phyloP scores from a whole-genome alignment of 1,139 yeast species.

The Suhomyces ambrosiae region DNA sequence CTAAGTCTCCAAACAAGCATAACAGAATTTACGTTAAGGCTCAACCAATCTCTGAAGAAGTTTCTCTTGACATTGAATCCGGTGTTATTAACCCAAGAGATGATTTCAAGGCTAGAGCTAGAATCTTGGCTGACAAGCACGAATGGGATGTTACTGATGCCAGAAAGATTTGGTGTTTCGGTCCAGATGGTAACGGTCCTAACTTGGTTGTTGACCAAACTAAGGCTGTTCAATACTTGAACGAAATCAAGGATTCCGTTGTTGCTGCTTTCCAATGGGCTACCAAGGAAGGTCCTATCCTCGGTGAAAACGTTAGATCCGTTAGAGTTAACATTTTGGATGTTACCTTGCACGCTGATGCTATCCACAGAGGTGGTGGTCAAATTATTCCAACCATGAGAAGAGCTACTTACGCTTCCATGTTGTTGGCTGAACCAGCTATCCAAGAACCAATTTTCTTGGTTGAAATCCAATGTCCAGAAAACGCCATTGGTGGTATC shows the following conservation, averaged over 20 bases:
- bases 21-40: constrained; percentile 99
- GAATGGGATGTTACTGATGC: constrained; percentile 99
- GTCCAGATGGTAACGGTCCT: constrained; percentile 99
- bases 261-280: constrained; percentile 99
- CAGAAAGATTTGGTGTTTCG: constrained; percentile 99
- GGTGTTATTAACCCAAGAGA: constrained; percentile 95
- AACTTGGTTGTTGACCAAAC: constrained; percentile 99
- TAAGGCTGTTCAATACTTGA: constrained; percentile 99
- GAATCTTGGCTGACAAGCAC: constrained; percentile 97
- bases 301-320: constrained; percentile 96
- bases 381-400: constrained; percentile 99
- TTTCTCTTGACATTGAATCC: constrained; percentile 84
- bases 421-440: constrained; percentile 98
- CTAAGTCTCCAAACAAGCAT: constrained; percentile 99
- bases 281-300: constrained; percentile 98
- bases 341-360: constrained; percentile 99
- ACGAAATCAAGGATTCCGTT: constrained; percentile 99
- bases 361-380: constrained; percentile 99
- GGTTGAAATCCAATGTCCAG: constrained; percentile 99
- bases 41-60: constrained; percentile 94
- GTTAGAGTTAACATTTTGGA: constrained; percentile 97
- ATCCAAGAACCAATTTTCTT: constrained; percentile 99
- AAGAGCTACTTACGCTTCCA: constrained; percentile 98
- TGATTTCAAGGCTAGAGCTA: constrained; percentile 99
- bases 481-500: constrained; percentile 99